A percentile compares a stretch with the other conserved stretches of the same genome.
These are phyloP conservation scores for Prunus dulcis DNA, from an alignment of 306 rosid genomes.

Conservation along the genomic window DNA sequence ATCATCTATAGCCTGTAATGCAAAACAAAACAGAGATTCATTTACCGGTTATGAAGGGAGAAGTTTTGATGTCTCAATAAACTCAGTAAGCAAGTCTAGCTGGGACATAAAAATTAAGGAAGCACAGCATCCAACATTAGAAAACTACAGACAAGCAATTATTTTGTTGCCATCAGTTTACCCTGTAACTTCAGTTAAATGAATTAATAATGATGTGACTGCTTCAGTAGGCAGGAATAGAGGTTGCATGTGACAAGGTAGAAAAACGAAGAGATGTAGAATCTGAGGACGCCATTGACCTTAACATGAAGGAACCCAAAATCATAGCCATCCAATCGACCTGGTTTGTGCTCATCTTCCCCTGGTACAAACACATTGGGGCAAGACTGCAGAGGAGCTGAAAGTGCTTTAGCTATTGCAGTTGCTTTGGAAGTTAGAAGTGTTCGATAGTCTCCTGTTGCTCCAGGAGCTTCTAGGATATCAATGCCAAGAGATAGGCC, in stretches of 20 bases:
- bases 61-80: not conserved
- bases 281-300: slow-evolving; percentile 36
- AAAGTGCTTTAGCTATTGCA: slow-evolving; percentile 82
- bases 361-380: slow-evolving; percentile 87
- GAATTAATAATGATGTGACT: not conserved
- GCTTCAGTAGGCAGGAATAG: slow-evolving; percentile 3
- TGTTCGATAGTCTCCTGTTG: slow-evolving; percentile 93
- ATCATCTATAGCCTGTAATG: slow-evolving; percentile 88
- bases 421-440: slow-evolving; percentile 79
- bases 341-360: slow-evolving; percentile 72
- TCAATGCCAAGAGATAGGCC: slow-evolving; percentile 94
- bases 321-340: slow-evolving; percentile 89
- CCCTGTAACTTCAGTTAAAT: not conserved
- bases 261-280: slow-evolving; percentile 10
- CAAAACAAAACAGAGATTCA: slow-evolving; percentile 15
- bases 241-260: slow-evolving; percentile 13
- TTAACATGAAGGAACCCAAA: slow-evolving; percentile 96
- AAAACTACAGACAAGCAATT: not conserved
- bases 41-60: not conserved
- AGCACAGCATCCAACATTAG: not conserved
- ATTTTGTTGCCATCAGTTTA: not conserved
- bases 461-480: slow-evolving; percentile 95
- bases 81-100: not conserved
- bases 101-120: not conserved
- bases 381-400: slow-evolving; percentile 69